Evolutionary conservation across 75 land plant species (phyloP), one percentile per base, ranked within the genome.

Genomic region (Selaginella moellendorffii): DNA sequence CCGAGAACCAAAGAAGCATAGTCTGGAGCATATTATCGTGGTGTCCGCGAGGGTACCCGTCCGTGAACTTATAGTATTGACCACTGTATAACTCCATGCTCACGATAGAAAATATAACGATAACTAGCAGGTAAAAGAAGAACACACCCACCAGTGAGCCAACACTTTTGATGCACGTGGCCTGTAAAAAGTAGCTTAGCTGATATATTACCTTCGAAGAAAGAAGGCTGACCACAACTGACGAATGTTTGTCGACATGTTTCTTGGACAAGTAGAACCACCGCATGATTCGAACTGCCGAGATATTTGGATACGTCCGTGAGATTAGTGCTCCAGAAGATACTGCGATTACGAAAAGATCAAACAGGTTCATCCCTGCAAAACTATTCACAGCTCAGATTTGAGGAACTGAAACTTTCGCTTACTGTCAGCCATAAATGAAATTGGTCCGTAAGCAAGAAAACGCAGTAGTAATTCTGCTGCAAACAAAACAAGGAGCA

Each of bases 331-430:
- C 60, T 23, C 64, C 53, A 42, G 65, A 54, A 25, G 76, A 68
- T 21, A 69, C 30, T 22, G 29, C 63, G 1, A 74, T 63, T 0
- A 74, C 76, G 36, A 74, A 25, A 9, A 62, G 54, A 18, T 74
- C 76, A 1, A 53, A 64, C n/a, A 69, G 36, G 59, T 74, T 74
- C 71, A 74, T 74, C 2, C 46, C 76, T 74, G 76, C 70, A 52
- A n/a, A n/a, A n/a, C n/a, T n/a, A n/a, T n/a, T 2, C 2, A 25
- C n/a, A 62, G 2, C 28, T 29, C 10, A 62, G 17, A 8, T 30
- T 2, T 0, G 27, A 17, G 61, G n/a, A 0, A 21, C 56, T 54
- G 19, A 17, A 24, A 29, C 20, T 29, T 52, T n/a, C n/a, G n/a
- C 63, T 27, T 68, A 73, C 76, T 30, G 53, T 73, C 76, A 63